These are phyloP conservation scores for Paragyromitra xinjiangensis DNA, from an alignment of 495 filamentous ascomycete species.

Conservation along the genomic window DNA sequence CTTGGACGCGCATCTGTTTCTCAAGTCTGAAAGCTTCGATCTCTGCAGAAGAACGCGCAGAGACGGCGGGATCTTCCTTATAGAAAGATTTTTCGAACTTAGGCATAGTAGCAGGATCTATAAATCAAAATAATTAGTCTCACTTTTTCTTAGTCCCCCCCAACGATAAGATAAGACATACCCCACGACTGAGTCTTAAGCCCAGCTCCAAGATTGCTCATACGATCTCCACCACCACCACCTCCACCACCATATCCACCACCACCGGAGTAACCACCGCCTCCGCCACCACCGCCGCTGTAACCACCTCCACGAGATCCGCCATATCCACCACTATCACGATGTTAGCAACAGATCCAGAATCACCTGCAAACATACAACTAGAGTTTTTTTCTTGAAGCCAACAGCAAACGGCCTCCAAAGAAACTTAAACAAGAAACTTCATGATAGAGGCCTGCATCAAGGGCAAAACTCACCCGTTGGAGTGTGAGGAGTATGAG, in stretches of 20 bases:
- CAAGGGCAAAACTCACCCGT: conserved; percentile 50
- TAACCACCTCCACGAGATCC: conserved; percentile 59
- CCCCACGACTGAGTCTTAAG: conserved; percentile 88
- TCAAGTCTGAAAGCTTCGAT: conserved; percentile 85
- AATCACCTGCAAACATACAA: neutral
- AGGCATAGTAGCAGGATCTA: conserved; percentile 80
- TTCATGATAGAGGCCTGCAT: conserved; percentile 49
- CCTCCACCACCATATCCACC: conserved; percentile 64
- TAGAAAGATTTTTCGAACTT: conserved; percentile 99
- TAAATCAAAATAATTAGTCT: conserved; percentile 29
- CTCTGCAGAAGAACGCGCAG: conserved; percentile 75
- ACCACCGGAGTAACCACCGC: conserved; percentile 64
- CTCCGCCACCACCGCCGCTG: conserved; percentile 64
- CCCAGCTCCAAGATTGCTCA: conserved; percentile 86
- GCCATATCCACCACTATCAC: conserved; percentile 51
- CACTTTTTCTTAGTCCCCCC: conserved; percentile 5
- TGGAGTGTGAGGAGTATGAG: conserved; percentile 36
- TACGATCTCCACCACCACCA: conserved; percentile 82
- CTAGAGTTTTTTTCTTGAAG: conserved; percentile 33
- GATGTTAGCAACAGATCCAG: conserved; percentile 31
- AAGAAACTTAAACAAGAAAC: conserved; percentile 43
- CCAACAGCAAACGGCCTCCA: conserved; percentile 41
- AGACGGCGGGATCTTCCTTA: conserved; percentile 86
- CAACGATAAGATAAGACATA: conserved; percentile 61
- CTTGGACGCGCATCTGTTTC: conserved; percentile 80